These are phyloP conservation scores for Oryza brachyantha DNA, from an alignment of 176 grass and related monocot genomes.

Conservation along the genomic window DNA sequence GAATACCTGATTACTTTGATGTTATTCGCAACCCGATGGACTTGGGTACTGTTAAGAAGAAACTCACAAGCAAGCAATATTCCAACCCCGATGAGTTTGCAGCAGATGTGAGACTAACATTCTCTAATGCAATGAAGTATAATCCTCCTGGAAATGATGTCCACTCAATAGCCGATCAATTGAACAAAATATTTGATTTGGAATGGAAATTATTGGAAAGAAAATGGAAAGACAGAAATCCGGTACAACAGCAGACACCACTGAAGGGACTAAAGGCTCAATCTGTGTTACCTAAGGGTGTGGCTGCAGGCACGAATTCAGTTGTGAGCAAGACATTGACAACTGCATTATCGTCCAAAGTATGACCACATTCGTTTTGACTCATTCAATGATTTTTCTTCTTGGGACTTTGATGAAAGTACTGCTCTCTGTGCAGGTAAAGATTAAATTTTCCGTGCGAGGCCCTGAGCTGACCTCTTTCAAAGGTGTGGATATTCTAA, in stretches of 20 bases:
- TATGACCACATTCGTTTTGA: slow-evolving; percentile 18
- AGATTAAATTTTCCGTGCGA: slow-evolving; percentile 38
- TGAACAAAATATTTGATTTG: slow-evolving; percentile 58
- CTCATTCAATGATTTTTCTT: slow-evolving; percentile 9
- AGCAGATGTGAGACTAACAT: slow-evolving; percentile 71
- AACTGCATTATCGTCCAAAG: slow-evolving; percentile 52
- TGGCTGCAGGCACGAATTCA: slow-evolving; percentile 27
- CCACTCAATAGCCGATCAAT: slow-evolving; percentile 61
- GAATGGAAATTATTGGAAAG: slow-evolving; percentile 64
- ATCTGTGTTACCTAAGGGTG: neutral
- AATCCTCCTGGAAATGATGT: slow-evolving; percentile 83
- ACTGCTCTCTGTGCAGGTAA: slow-evolving; percentile 34
- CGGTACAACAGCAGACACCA: slow-evolving; percentile 6
- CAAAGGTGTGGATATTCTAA: slow-evolving; percentile 56
- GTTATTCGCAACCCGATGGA: slow-evolving; percentile 83
- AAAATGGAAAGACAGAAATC: slow-evolving; percentile 44
- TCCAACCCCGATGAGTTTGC: slow-evolving; percentile 47
- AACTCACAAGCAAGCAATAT: slow-evolving; percentile 59
- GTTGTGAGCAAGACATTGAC: slow-evolving; percentile 27
- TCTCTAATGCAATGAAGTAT: slow-evolving; percentile 88
- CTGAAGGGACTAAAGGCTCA: slow-evolving; percentile 27
- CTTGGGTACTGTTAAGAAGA: slow-evolving; percentile 70
- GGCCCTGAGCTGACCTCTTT: slow-evolving; percentile 18
- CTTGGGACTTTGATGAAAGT: slow-evolving; percentile 20
- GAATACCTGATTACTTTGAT: slow-evolving; percentile 81